Base-by-base conservation (phyloP, 208 protist species). In the Acanthamoeba lenticulata region DNA sequence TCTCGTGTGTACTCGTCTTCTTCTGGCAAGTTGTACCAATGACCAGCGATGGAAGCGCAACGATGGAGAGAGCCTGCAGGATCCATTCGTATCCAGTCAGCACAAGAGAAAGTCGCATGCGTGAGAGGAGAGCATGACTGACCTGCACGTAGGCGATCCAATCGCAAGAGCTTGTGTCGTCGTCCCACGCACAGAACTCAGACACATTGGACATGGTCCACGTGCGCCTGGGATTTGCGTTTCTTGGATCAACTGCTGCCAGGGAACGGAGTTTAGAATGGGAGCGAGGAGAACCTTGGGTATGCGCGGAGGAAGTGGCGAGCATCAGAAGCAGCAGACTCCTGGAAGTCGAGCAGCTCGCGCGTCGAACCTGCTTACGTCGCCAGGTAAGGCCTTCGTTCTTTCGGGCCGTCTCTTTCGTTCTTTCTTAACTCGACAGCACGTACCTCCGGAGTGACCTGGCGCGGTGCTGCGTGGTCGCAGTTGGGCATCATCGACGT, bases 131-230 rank as follows among this genome's bases (percentile, higher is more conserved):
- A 57, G 49, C 13, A 19, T 57, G 9, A 72, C 62, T 21, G 24
- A 32, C 27, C 77, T 86, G 77, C n/a, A 44, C 77, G 77, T 86
- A 86, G n/a, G 49, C 77, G 44, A 42, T 38, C 77, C 77, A 86
- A 44, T 86, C 38, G 45, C 77, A 86, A 0, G 40, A 60, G 9
- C 19, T n/a, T 3, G 77, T 29, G 24, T 3, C 15, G 7, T 86
- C 77, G n/a, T 86, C 77, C 38, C 44, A 86, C n/a, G n/a, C 38
- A 44, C 77, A 86, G 27, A 86, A 86, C n/a, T 34, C 7, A 7
- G 77, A 86, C 29, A 86, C 45, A 4, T 47, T 15, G 27, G 49
- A 44, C 13, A 42, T 42, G 38, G 32, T 27, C 77, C 77, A 86
- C 9, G 40, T 86, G 6, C 38, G 38, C 44, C 77, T 86, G 13